phyloP scores from a whole-genome alignment of 768 basidiomycete genomes.

The Phaeotremella skinneri region DNA sequence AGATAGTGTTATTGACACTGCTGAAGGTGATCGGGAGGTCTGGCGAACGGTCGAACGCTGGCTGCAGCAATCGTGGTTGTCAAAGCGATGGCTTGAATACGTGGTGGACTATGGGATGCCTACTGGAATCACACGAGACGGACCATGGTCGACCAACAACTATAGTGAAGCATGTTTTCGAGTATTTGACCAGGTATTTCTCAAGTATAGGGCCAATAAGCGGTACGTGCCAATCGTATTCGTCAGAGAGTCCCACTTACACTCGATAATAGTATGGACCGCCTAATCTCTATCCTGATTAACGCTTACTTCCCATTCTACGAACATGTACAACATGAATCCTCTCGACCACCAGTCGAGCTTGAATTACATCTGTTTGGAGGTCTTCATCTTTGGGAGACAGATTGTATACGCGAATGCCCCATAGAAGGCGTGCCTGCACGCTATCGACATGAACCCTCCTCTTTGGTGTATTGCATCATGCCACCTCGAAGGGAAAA shows the following conservation, averaged over 20 bases:
- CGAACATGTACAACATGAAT: background rate
- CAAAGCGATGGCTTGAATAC: conserved; percentile 1
- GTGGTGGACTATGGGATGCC: conserved; percentile 15
- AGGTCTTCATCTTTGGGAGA: conserved; percentile 13
- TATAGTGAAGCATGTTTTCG: conserved; percentile 15
- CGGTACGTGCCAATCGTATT: background rate
- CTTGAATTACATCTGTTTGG: conserved; percentile 1
- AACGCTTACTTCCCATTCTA: conserved; percentile 15
- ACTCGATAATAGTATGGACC: conserved; percentile 5
- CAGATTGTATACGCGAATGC: conserved; percentile 7
- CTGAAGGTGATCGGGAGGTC: background rate
- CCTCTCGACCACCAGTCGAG: background rate
- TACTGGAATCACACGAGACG: conserved; percentile 10
- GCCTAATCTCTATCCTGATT: conserved; percentile 11
- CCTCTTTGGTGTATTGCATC: background rate
- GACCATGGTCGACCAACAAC: conserved; percentile 20
- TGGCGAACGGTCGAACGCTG: conserved; percentile 1
- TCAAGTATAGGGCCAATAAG: conserved; percentile 13
- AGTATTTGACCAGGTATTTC: conserved; percentile 14
- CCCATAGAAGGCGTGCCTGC: background rate
- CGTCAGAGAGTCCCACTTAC: background rate
- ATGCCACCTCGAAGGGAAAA: background rate
- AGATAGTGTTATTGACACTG: background rate
- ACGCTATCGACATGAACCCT: background rate
- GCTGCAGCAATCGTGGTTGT: conserved; percentile 14